Evolutionary conservation across 306 rosid species (phyloP), one percentile per base, ranked within the genome.

Genomic region (Castanea sativa): DNA sequence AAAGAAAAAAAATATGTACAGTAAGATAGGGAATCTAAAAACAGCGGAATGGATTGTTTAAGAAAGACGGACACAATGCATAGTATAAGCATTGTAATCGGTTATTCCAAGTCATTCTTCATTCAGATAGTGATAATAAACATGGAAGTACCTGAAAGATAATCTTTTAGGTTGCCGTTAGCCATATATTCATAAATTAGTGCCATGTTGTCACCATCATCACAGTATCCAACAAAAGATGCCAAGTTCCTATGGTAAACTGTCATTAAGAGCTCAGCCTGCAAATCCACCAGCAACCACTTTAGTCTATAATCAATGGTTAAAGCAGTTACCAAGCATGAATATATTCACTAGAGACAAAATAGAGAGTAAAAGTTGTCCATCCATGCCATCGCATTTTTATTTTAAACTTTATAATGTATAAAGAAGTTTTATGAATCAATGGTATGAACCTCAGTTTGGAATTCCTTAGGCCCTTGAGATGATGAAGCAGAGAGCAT

Each of bases 381-480:
- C 53, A 49, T 49, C 53, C 53, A 49, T 49, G 59, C 29, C 77
- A 83, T 32, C 32, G 35, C 25, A 41, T 41, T 38, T 59, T 74
- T 20, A 35, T 43, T 72, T 60, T 80, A 18, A 76, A 79, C 32
- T 73, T 5, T 43, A 53, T 68, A 58, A 57, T 55, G 61, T 13
- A 49, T 10, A 52, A 79, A 72, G 27, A 55, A 41, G 45, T 20
- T 65, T 25, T 67, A 33, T 57, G 33, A 71, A 45, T 52, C 68
- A 76, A 9, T 49, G 20, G 27, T 4, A 63, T 35, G 59, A 72
- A 90, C 94, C 91, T 92, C 94, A 12, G 92, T 83, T 69, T 83
- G 91, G 82, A 92, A 92, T 82, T 90, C 94, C 77, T 78, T 88
- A 57, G 90, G 89, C 20, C 97, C 97, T 20, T 92, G 94, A 79